A percentile compares a stretch with the other conserved stretches of the same genome.
These are phyloP conservation scores for Holtermannia corniformis DNA, from an alignment of 768 basidiomycete species.

Conservation along the genomic window DNA sequence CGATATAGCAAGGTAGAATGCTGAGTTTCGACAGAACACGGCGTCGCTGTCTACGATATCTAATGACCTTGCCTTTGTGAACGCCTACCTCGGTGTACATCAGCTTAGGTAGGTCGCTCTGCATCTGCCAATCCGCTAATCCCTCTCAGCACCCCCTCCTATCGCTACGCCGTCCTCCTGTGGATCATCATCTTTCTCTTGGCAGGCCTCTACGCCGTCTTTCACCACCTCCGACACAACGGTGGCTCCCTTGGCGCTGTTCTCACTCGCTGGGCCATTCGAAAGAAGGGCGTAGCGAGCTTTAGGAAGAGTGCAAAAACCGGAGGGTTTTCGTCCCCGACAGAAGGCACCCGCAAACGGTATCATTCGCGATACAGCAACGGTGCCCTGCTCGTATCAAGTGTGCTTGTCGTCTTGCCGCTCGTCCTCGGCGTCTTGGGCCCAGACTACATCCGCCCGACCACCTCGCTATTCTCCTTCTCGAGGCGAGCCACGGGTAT, in stretches of 20 bases:
- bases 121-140: not conserved
- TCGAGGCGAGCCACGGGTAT: conserved; percentile 38
- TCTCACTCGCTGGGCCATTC: conserved; percentile 49
- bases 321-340: not conserved
- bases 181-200: conserved; percentile 35
- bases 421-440: conserved; percentile 52
- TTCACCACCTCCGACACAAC: conserved; percentile 33
- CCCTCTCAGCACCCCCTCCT: conserved; percentile 30
- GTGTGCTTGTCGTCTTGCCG: conserved; percentile 45
- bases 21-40: conserved; percentile 18
- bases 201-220: conserved; percentile 28
- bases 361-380: conserved; percentile 50
- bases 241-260: conserved; percentile 46
- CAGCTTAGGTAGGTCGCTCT: conserved; percentile 34
- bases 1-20: not conserved
- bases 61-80: conserved; percentile 33
- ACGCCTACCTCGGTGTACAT: conserved; percentile 36
- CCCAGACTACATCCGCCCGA: conserved; percentile 58
- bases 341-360: conserved; percentile 17
- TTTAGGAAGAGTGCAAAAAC: conserved; percentile 45
- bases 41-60: conserved; percentile 33
- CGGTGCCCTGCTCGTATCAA: conserved; percentile 52
- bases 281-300: conserved; percentile 39
- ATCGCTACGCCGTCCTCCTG: conserved; percentile 38
- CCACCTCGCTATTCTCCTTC: conserved; percentile 45